Conservation (phyloP, 352 stramenopile genomes). For the Pythium dissotocum region DNA sequence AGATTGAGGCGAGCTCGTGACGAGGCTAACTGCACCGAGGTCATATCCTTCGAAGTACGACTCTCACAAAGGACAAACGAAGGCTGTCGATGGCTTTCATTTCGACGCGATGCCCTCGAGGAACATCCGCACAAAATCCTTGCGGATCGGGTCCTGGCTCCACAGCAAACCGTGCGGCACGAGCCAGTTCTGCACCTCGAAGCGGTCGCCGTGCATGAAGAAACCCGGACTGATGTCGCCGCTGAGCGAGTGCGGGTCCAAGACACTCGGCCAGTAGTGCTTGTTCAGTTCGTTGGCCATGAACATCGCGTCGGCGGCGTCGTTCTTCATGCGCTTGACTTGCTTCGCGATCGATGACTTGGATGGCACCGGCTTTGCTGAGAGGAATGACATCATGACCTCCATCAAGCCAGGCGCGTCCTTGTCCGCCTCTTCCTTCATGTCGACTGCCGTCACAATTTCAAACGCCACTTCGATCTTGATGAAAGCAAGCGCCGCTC, state of each 20-base stretch:
- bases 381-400: slow-evolving; percentile 1
- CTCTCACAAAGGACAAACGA: too few species aligned
- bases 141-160: neutral
- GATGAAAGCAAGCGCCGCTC: slow-evolving; percentile 6
- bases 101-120: too few species aligned
- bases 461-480: slow-evolving; percentile 12
- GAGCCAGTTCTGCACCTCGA: slow-evolving; percentile 23
- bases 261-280: slow-evolving; percentile 11
- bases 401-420: neutral
- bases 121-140: neutral
- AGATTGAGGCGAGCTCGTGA: too few species aligned
- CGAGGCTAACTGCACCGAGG: too few species aligned
- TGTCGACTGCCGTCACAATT: neutral
- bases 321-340: neutral
- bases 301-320: slow-evolving; percentile 1
- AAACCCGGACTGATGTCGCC: slow-evolving; percentile 2
- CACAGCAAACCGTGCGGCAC: slow-evolving; percentile 15
- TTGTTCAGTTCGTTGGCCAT: neutral
- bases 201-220: slow-evolving; percentile 12
- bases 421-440: neutral
- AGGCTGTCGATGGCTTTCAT: too few species aligned
- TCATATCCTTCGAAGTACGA: too few species aligned
- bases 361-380: slow-evolving; percentile 1
- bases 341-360: neutral
- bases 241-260: slow-evolving; percentile 9